Conservation (phyloP, 2,329 filamentous ascomycete genomes). For the Pyrenophora graminea region DNA sequence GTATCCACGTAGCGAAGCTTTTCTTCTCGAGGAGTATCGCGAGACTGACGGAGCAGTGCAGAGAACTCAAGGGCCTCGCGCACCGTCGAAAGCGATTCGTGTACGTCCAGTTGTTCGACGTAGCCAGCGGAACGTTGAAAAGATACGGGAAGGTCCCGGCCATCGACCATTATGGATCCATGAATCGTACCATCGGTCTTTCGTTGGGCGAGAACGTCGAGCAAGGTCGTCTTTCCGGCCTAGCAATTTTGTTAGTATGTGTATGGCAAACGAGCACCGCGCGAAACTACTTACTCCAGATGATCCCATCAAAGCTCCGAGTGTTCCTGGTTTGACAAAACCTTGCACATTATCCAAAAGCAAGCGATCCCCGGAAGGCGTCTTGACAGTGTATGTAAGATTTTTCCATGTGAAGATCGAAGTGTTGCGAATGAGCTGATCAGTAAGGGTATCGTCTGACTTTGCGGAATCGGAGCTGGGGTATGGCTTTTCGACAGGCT, state of each 20-base stretch:
- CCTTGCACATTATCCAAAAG: constrained; percentile 57
- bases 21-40: constrained; percentile 56
- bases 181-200: constrained; percentile 81
- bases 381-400: constrained; percentile 61
- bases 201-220: constrained; percentile 63
- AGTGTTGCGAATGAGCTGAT: constrained; percentile 62
- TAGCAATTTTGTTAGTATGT: neutral
- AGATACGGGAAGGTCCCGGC: constrained; percentile 69
- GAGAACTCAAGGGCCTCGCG: constrained; percentile 65
- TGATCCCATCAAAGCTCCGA: constrained; percentile 48
- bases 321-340: constrained; percentile 58
- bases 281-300: constrained; percentile 18
- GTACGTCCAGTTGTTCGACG: constrained; percentile 62
- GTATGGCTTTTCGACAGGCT: constrained; percentile 20
- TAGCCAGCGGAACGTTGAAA: constrained; percentile 77
- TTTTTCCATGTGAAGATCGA: constrained; percentile 69
- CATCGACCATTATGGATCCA: constrained; percentile 78
- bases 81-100: constrained; percentile 61
- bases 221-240: constrained; percentile 39
- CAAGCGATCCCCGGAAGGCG: constrained; percentile 40
- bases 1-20: constrained; percentile 65
- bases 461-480: neutral
- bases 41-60: constrained; percentile 61
- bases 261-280: neutral
- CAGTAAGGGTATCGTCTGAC: constrained; percentile 22